Base-by-base conservation (phyloP, 2,329 filamentous ascomycete species). In the Fusarium sp. region DNA sequence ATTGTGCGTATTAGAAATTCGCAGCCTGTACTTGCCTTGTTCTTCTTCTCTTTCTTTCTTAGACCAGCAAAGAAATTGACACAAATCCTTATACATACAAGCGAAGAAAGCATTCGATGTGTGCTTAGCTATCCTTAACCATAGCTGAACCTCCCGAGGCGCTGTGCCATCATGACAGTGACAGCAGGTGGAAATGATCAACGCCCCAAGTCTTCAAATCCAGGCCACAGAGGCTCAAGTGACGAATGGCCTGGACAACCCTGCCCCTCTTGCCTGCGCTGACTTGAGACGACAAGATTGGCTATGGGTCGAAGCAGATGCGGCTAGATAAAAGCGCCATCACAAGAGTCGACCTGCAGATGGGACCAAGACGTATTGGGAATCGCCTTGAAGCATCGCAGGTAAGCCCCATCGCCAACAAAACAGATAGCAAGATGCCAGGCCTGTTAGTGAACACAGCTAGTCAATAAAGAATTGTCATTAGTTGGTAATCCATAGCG, bases 231-330 rank as follows among this genome's bases (percentile, higher is more conserved):
- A 59, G 48, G 32, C 48, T 60, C 42, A 48, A 48, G 32, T 47
- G 19, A 56, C 60, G 55, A 48, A 25, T 25, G 23, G 8, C 23
- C 23, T 25, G 23, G 8, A 25, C 23, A 25, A 8, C 23, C 42
- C 51, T 57, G 43, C 53, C 59, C 59, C 63, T 66, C 63, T 38
- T 52, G 37, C 54, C 52, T 53, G 46, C 56, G 39, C 42, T 49
- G 59, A 57, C 54, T 61, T 69, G 61, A 66, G 66, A 69, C 63
- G 63, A 59, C 50, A 52, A 66, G 65, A 69, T 68, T 68, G 63
- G 53, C 55, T 42, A 57, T 63, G 60, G 65, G 55, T 67, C 52
- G 53, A 59, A 49, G 44, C 49, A 68, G 63, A 65, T 65, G 65
- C 65, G 45, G 63, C 67, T 70, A 70, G 61, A 59, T 45, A 65